These are phyloP conservation scores for Auricularia sp. DNA, from an alignment of 768 basidiomycete genomes.

Conservation along the genomic window DNA sequence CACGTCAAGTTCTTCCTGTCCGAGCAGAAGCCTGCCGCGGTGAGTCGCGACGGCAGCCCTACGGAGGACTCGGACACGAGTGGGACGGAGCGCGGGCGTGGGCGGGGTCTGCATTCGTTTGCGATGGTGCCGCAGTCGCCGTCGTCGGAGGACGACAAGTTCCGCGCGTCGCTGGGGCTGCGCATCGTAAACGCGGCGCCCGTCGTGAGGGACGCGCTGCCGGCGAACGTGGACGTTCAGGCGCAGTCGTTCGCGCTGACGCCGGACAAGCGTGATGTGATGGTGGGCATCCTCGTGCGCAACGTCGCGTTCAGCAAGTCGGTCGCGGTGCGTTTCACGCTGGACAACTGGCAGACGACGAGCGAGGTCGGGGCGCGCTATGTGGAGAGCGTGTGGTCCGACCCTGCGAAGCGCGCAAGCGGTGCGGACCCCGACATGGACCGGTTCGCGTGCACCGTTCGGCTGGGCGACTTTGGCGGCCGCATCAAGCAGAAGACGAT, in stretches of 20 bases:
- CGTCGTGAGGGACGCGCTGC: neutral
- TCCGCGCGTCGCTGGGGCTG: neutral
- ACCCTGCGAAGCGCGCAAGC: neutral
- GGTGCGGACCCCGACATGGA: slow-evolving; percentile 27
- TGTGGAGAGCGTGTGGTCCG: slow-evolving; percentile 29
- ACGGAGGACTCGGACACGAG: slow-evolving; percentile 58
- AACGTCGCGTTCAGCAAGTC: slow-evolving; percentile 85
- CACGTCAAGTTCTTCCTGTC: slow-evolving; percentile 91
- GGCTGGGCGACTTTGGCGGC: slow-evolving; percentile 65
- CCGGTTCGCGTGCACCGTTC: slow-evolving; percentile 65
- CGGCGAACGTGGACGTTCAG: neutral
- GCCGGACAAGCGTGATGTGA: neutral
- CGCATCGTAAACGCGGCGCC: neutral
- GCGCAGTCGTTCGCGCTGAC: neutral
- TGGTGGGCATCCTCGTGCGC: slow-evolving; percentile 50
- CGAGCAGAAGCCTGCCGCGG: slow-evolving; percentile 90
- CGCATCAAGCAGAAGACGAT: slow-evolving; percentile 78
- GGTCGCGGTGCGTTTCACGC: slow-evolving; percentile 82
- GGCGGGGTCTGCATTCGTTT: slow-evolving; percentile 12
- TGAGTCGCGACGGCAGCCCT: slow-evolving; percentile 83
- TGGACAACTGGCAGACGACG: slow-evolving; percentile 93
- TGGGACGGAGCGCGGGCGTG: slow-evolving; percentile 69
- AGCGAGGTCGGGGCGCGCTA: slow-evolving; percentile 81
- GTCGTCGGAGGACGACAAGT: slow-evolving; percentile 1
- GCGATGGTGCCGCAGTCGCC: neutral